Base-by-base conservation (phyloP, 148 eudicot species). In the Silene uniflora region DNA sequence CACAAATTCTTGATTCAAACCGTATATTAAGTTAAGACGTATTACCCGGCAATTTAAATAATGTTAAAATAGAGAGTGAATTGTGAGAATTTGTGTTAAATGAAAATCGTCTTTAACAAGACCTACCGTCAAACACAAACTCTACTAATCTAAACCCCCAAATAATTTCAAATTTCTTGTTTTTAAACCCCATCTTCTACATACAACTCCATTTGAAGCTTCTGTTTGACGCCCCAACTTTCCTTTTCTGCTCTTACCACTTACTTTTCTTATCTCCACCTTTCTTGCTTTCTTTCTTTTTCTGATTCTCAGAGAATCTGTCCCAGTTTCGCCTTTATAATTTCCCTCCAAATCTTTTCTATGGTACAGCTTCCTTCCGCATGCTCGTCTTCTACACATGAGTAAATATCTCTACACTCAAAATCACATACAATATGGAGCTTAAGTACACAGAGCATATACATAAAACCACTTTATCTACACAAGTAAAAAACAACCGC, bases 401-500 rank as follows among this genome's bases (percentile, higher is more conserved):
- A 49, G 16, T 49, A 12, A 49, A 49, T 0, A 2, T 49, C 55
- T 49, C 12, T 14, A 49, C 13, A 49, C 13, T 49, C 18, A 62
- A 62, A 62, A 62, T 9, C 19, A 2, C 35, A 14, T 4, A 67
- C 24, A 67, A 46, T 13, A 11, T 11, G 10, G 35, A 29, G 19
- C 1, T 65, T 32, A 68, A 68, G 46, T 68, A 68, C 27, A 18
- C 71, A n/a, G 71, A 89, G 10, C 94, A 91, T 82, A 60, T 69
- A 22, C 82, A 65, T 27, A 86, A 83, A 73, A 89, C 83, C 18
- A 77, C 86, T 10, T 58, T 70, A 39, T 47, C 75, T 19, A n/a
- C 44, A 39, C 44, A 39, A 39, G 44, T 39, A 39, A 39, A 39
- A 39, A 39, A 39, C 44, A 49, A 49, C 55, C 55, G 44, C 55